phyloP scores from a whole-genome alignment of 164 flowering plant genomes.

The Platanus orientalis region DNA sequence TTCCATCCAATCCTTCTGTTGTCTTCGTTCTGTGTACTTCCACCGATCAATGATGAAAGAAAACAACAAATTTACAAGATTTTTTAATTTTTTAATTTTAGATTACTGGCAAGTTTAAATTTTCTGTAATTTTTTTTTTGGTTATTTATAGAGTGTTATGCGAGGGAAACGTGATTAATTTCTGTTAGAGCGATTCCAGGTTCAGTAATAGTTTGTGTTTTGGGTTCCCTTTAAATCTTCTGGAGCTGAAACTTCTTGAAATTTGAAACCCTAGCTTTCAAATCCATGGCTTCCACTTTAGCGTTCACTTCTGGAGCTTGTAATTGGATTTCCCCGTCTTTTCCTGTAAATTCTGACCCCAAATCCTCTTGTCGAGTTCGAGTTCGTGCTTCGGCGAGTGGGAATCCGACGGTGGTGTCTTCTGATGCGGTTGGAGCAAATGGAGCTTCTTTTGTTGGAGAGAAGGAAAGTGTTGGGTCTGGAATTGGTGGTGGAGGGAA shows the following conservation, averaged over 20 bases:
- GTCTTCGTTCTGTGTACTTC: too few species aligned
- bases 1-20: too few species aligned
- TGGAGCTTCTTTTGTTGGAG: constrained; percentile 24
- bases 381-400: constrained; percentile 18
- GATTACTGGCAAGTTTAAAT: too few species aligned
- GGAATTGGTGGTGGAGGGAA: constrained; percentile 30
- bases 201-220: background rate
- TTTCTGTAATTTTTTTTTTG: too few species aligned
- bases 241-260: too few species aligned
- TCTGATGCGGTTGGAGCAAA: constrained; percentile 25
- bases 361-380: constrained; percentile 18
- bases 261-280: background rate
- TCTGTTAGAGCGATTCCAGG: background rate
- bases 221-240: background rate
- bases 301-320: background rate
- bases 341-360: constrained; percentile 11
- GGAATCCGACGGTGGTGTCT: constrained; percentile 24
- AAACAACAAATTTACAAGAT: too few species aligned
- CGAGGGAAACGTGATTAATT: background rate
- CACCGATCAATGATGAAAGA: too few species aligned
- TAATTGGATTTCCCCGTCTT: constrained; percentile 13
- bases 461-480: constrained; percentile 23
- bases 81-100: too few species aligned
- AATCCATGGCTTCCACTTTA: constrained; percentile 5
- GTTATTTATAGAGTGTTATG: background rate